phyloP scores from a whole-genome alignment of 495 filamentous ascomycete genomes.

The Penicillium atrosanguineum region DNA sequence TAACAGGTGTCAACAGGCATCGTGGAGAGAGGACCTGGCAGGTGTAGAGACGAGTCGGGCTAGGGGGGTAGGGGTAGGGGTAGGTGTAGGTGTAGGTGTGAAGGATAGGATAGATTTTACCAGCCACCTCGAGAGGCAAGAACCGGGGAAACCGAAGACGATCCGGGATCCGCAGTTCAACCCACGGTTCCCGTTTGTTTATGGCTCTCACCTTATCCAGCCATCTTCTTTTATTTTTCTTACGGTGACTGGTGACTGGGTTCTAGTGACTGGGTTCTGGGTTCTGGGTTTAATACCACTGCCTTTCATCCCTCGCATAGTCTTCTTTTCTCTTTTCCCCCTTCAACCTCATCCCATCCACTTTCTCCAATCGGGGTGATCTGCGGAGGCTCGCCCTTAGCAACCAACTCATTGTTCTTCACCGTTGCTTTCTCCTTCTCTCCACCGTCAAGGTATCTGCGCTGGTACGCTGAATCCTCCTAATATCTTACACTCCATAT shows the following conservation, averaged over 20 bases:
- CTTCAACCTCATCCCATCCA: conserved; percentile 7
- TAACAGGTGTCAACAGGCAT: too few species aligned
- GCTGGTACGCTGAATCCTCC: conserved; percentile 28
- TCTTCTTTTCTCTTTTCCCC: conserved; percentile 8
- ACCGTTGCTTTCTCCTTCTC: conserved; percentile 17
- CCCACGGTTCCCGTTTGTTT: conserved; percentile 19
- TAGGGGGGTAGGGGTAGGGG: too few species aligned
- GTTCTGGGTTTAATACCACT: conserved; percentile 1
- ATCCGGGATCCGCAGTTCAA: conserved; percentile 13
- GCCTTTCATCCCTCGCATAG: conserved; percentile 10
- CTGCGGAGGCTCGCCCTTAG: conserved; percentile 16
- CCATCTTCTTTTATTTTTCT: conserved; percentile 7
- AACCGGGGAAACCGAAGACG: conserved; percentile 18
- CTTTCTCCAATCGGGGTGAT: conserved; percentile 26
- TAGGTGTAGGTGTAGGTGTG: background rate
- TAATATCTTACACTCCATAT: conserved; percentile 9
- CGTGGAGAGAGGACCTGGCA: background rate
- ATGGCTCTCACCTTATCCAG: conserved; percentile 6
- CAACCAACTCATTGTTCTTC: conserved; percentile 11
- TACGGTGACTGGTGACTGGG: too few species aligned
- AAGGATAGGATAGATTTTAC: background rate
- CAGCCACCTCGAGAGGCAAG: background rate
- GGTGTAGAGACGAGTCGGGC: background rate
- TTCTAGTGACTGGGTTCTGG: too few species aligned
- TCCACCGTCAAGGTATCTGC: conserved; percentile 22